Conservation (phyloP, 371 early-diverging fungal species). For the Batrachochytrium dendrobatidis region DNA sequence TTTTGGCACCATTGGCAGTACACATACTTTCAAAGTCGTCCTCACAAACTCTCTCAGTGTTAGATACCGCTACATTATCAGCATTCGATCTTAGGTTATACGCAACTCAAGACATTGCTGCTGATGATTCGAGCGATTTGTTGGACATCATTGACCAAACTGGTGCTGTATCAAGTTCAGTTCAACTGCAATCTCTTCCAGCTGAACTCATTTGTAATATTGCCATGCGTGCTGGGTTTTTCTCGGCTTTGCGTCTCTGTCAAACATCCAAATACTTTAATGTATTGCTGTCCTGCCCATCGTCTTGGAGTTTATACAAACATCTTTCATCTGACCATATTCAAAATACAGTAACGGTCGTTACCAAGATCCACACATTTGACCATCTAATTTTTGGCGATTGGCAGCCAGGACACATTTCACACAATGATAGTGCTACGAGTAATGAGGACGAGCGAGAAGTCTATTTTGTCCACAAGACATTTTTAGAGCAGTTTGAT, state of each 20-base stretch:
- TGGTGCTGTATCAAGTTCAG: too few relatives aligned
- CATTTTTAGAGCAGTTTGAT: conserved; percentile 28
- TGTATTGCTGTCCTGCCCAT: conserved; percentile 13
- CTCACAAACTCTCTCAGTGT: too few relatives aligned
- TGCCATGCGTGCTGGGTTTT: conserved; percentile 29
- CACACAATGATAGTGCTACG: neutral
- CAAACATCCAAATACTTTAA: conserved; percentile 14
- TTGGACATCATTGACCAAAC: too few relatives aligned
- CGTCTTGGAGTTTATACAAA: conserved; percentile 22
- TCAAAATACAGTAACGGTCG: conserved; percentile 21
- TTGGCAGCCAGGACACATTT: conserved; percentile 16
- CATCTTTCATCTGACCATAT: conserved; percentile 19
- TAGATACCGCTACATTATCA: too few relatives aligned
- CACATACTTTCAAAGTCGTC: too few relatives aligned
- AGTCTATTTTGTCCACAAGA: conserved; percentile 22
- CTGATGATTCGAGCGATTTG: too few relatives aligned
- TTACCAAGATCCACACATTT: conserved; percentile 28
- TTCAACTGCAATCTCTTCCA: too few relatives aligned
- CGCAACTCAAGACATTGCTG: too few relatives aligned
- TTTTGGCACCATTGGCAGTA: too few relatives aligned
- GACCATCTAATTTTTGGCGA: conserved; percentile 38
- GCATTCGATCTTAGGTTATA: too few relatives aligned
- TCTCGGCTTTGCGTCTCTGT: conserved; percentile 17
- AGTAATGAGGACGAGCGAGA: neutral
- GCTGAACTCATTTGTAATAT: conserved; percentile 30